A percentile compares a stretch with the other conserved stretches of the same genome.
These are phyloP conservation scores for Phytophthora syringae DNA, from an alignment of 352 stramenopile genomes.

Conservation along the genomic window DNA sequence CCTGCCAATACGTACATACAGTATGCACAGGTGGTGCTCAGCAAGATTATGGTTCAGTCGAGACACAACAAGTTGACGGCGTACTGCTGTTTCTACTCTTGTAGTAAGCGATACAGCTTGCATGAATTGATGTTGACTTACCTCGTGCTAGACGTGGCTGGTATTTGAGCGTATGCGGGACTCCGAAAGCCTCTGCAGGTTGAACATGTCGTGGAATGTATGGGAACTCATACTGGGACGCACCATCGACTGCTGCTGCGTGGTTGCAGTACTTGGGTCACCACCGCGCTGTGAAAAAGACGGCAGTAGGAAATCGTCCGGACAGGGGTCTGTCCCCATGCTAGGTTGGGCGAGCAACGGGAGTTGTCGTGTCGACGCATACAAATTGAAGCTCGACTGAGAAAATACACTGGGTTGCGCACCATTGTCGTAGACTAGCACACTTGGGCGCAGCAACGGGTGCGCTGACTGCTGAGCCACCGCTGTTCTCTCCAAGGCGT, in stretches of 20 bases:
- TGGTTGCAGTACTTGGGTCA: background rate
- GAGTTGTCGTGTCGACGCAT: slow-evolving; percentile 25
- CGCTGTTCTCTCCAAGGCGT: slow-evolving; percentile 12
- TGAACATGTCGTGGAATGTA: slow-evolving; percentile 33
- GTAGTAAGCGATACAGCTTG: too few relatives aligned
- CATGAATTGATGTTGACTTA: background rate
- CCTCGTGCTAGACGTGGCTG: background rate
- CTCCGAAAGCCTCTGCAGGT: slow-evolving; percentile 15
- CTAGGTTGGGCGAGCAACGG: slow-evolving; percentile 20
- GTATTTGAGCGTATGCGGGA: background rate
- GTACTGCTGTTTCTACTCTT: too few relatives aligned
- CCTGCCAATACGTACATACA: too few relatives aligned
- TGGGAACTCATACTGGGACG: slow-evolving; percentile 30
- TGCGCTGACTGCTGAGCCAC: slow-evolving; percentile 11
- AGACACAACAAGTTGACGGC: background rate
- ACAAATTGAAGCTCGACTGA: slow-evolving; percentile 27
- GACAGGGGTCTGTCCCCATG: slow-evolving; percentile 4
- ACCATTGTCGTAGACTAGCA: slow-evolving; percentile 15
- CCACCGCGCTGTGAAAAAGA: slow-evolving; percentile 14
- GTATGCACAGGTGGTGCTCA: too few relatives aligned
- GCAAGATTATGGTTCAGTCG: too few relatives aligned
- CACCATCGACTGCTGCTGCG: slow-evolving; percentile 11
- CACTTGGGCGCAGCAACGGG: slow-evolving; percentile 28
- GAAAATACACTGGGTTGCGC: slow-evolving; percentile 21
- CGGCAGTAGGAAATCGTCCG: slow-evolving; percentile 22